phyloP scores from a whole-genome alignment of 371 early-diverging fungal genomes.

The Mortierella sp. region DNA sequence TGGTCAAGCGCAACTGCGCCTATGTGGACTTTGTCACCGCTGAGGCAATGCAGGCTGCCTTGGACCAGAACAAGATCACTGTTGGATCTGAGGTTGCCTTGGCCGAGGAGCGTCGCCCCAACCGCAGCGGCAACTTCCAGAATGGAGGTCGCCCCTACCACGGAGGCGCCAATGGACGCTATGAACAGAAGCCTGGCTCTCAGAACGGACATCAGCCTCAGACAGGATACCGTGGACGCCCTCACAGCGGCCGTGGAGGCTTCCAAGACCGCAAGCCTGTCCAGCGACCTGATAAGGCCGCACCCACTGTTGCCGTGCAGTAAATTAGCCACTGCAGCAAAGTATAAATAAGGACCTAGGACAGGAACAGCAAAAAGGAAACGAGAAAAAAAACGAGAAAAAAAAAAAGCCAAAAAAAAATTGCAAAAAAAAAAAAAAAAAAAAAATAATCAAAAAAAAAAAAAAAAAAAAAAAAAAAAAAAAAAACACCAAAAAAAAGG shows the following conservation, averaged over 20 bases:
- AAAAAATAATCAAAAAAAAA: not conserved
- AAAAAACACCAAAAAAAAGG: too few relatives aligned
- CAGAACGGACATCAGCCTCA: conserved; percentile 36
- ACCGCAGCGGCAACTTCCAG: conserved; percentile 26
- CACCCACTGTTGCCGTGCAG: conserved; percentile 43
- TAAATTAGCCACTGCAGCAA: too few relatives aligned
- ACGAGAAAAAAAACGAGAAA: not conserved
- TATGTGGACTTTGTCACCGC: conserved; percentile 68
- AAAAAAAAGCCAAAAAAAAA: not conserved
- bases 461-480: conserved; percentile 3
- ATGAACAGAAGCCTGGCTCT: conserved; percentile 2
- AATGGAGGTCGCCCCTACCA: conserved; percentile 1
- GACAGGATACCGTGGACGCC: conserved; percentile 32
- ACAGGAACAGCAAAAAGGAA: not conserved
- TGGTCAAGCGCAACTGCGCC: conserved; percentile 59
- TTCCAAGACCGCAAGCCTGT: conserved; percentile 41
- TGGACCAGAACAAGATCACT: conserved; percentile 48
- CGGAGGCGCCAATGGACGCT: conserved; percentile 2
- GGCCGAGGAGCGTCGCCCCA: conserved; percentile 58
- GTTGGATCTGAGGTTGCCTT: conserved; percentile 60
- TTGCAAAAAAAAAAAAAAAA: not conserved
- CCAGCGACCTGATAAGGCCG: conserved; percentile 32
- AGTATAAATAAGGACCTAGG: too few relatives aligned
- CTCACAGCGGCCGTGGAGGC: conserved; percentile 29
- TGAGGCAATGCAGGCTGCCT: conserved; percentile 58